phyloP scores from a whole-genome alignment of 1,284 basidiomycete species.

The Bondarzewia mesenterica region DNA sequence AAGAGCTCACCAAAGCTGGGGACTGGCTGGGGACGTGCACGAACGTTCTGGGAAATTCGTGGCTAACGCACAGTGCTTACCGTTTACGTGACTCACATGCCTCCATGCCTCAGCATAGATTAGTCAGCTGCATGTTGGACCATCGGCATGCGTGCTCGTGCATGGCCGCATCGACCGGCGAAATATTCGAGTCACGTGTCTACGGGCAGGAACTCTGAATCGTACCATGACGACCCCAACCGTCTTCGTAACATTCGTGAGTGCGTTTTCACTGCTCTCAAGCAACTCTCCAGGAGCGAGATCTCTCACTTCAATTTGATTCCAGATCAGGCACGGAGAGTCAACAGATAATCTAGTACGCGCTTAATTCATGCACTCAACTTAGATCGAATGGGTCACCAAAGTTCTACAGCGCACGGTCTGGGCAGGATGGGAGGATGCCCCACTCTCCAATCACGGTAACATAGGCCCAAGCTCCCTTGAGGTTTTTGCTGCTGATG shows the following conservation, averaged over 20 bases:
- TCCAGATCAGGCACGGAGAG: constrained; percentile 72
- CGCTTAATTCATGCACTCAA: background rate
- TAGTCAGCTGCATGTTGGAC: no score
- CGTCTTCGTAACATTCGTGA: constrained; percentile 21
- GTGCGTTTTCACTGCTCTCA: constrained; percentile 4
- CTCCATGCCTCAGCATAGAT: no score
- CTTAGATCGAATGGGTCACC: no score
- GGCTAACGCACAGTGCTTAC: no score
- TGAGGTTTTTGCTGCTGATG: background rate
- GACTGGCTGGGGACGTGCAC: no score
- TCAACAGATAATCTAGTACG: constrained; percentile 62
- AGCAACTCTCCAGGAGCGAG: no score
- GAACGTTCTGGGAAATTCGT: background rate
- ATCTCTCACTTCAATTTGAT: background rate
- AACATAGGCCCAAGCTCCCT: constrained; percentile 17
- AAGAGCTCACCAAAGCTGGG: no score
- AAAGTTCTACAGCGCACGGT: constrained; percentile 40
- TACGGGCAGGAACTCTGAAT: no score
- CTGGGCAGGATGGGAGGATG: constrained; percentile 85
- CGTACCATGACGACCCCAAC: constrained; percentile 14
- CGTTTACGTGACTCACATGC: no score
- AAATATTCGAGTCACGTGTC: no score
- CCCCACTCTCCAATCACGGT: constrained; percentile 81
- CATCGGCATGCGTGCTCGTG: no score
- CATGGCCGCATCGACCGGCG: no score